Base-by-base conservation (phyloP, 2,329 filamentous ascomycete species). In the Colletotrichum lentis region DNA sequence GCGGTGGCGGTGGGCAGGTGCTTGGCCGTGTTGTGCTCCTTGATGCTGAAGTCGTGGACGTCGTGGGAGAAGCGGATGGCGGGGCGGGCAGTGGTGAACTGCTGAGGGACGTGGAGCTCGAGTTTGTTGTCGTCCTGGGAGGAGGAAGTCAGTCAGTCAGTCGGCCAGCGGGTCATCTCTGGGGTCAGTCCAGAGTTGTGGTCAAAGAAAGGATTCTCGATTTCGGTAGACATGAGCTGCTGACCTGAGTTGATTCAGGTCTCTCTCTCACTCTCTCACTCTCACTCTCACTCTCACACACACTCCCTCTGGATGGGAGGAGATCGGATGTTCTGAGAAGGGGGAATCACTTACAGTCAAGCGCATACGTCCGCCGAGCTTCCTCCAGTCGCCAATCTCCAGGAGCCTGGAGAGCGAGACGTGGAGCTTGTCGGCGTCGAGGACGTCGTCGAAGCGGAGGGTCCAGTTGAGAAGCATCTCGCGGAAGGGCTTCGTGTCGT, bases 291-390 rank as follows among this genome's bases (percentile, higher is more conserved):
- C 27, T 31, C 27, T 31, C 4, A 1, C 8, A 1, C 27, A 1
- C 27, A 6, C 27, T 27, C 27, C 1, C 27, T 31, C 27, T 41
- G 3, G n/a, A 18, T 6, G 39, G 14, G 1, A 24, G 10, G 10
- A 27, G 3, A 31, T 31, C 27, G 27, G 27, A 31, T 31, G 27
- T 10, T 31, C 27, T 31, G 6, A 24, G 5, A 18, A 3, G 27
- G 22, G 22, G 43, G n/a, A 10, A 5, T 8, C 31, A 54, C 67
- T 55, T 73, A 80, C 80, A 60, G 78, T 80, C 24, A 74, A 41
- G 16, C 81, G 74, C n/a, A 85, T 69, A 5, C 83, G 77, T 6
- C 81, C 83, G 0, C 81, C 82, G 1, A 85, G 70, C 67, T 82
- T 82, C 35, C 76, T 77, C 83, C 83, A 85, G 41, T 80, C 80